phyloP scores from a whole-genome alignment of 208 protist species.

The Novymonas esmeraldas region DNA sequence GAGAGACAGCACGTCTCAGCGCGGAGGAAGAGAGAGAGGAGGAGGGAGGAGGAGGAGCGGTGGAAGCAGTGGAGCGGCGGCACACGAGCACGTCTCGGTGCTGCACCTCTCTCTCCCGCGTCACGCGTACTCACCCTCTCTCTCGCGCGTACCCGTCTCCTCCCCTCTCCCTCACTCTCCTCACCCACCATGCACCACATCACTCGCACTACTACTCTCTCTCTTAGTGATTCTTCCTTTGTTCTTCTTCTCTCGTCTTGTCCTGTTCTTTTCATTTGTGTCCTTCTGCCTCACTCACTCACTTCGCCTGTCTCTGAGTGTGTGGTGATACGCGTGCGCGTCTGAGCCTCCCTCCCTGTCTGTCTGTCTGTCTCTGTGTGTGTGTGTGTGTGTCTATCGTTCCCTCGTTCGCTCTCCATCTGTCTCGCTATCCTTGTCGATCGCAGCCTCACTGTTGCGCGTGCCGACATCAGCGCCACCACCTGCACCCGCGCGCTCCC shows the following conservation, averaged over 20 bases:
- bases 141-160: not conserved
- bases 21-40: not conserved
- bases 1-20: too few species aligned
- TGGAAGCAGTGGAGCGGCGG: not conserved
- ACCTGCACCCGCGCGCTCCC: too few species aligned
- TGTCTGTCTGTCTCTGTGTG: not conserved
- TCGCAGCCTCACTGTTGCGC: too few species aligned
- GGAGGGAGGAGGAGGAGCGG: not conserved
- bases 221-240: too few species aligned
- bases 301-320: not conserved
- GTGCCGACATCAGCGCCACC: too few species aligned
- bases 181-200: not conserved
- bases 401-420: too few species aligned
- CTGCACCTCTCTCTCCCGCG: constrained; percentile 5
- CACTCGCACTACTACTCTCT: too few species aligned
- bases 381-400: constrained; percentile 5
- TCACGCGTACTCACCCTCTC: not conserved
- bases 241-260: too few species aligned
- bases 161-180: not conserved
- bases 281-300: constrained; percentile 3
- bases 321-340: too few species aligned
- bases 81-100: constrained; percentile 4
- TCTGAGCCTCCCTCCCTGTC: not conserved
- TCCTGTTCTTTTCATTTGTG: too few species aligned
- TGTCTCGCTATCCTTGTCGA: too few species aligned